phyloP scores from a whole-genome alignment of 2,329 filamentous ascomycete genomes.

The Penicillium capsulatum region DNA sequence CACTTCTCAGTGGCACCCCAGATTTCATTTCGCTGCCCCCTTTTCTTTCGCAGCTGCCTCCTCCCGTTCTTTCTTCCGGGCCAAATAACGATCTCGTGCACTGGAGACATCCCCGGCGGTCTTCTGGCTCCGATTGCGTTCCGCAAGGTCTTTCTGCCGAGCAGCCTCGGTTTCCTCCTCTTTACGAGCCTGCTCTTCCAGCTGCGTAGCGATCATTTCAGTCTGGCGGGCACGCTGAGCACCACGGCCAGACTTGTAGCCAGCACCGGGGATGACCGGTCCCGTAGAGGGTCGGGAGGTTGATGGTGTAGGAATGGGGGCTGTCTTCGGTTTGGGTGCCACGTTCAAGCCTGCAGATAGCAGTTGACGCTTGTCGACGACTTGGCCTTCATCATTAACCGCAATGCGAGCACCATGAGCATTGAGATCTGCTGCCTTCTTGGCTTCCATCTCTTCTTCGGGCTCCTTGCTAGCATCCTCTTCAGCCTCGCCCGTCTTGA shows the following conservation, averaged over 20 bases:
- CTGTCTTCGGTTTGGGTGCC: conserved; percentile 50
- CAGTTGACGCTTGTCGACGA: conserved; percentile 61
- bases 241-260: conserved; percentile 37
- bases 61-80: conserved; percentile 53
- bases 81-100: conserved; percentile 59
- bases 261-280: conserved; percentile 24
- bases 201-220: conserved; percentile 57
- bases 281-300: conserved; percentile 17
- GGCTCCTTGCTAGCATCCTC: conserved; percentile 27
- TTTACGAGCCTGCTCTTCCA: conserved; percentile 53
- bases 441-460: conserved; percentile 46
- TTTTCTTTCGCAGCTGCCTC: conserved; percentile 34
- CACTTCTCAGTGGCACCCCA: background rate
- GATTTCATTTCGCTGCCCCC: conserved; percentile 6
- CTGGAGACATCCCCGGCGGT: conserved; percentile 55
- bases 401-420: conserved; percentile 50
- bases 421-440: conserved; percentile 55
- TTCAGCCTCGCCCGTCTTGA: conserved; percentile 34
- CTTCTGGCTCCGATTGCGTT: conserved; percentile 56
- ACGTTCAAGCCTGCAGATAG: conserved; percentile 60
- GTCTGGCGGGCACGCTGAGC: conserved; percentile 54
- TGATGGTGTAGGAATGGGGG: conserved; percentile 14
- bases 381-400: conserved; percentile 61
- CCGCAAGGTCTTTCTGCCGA: conserved; percentile 50
- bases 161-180: conserved; percentile 56